A percentile compares a stretch with the other conserved stretches of the same genome.
Conservation (phyloP, 805 yeast species). For the Kazachstania kunashirensis region DNA sequence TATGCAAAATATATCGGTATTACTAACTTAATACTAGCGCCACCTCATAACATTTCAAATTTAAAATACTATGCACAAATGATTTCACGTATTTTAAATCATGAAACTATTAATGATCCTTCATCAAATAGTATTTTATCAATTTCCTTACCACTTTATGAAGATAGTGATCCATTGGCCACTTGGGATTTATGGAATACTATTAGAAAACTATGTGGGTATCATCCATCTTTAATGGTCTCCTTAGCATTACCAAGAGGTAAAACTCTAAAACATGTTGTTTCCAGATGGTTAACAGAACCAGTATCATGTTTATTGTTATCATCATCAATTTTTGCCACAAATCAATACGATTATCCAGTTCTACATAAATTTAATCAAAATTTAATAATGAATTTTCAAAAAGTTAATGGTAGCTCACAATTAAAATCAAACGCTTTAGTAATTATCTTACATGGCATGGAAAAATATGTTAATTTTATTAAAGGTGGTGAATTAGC, state of each 20-base stretch:
- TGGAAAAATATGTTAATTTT: slow-evolving; percentile 33
- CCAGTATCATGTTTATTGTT: slow-evolving; percentile 51
- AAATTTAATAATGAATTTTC: slow-evolving; percentile 34
- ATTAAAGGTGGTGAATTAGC: slow-evolving; percentile 32
- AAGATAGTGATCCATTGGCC: slow-evolving; percentile 43
- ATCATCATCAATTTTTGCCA: slow-evolving; percentile 46
- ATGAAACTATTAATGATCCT: slow-evolving; percentile 12
- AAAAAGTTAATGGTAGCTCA: slow-evolving; percentile 33
- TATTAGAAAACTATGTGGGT: slow-evolving; percentile 45
- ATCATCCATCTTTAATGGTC: slow-evolving; percentile 50
- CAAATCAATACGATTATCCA: slow-evolving; percentile 53
- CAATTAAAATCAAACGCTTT: slow-evolving; percentile 24
- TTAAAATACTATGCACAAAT: slow-evolving; percentile 42
- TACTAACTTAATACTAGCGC: slow-evolving; percentile 46
- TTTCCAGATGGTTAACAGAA: slow-evolving; percentile 59
- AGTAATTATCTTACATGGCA: slow-evolving; percentile 44
- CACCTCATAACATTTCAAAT: slow-evolving; percentile 49
- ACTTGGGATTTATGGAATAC: slow-evolving; percentile 75
- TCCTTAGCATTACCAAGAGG: slow-evolving; percentile 66
- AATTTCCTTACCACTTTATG: slow-evolving; percentile 41
- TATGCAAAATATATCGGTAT: slow-evolving; percentile 54
- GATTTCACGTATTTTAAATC: slow-evolving; percentile 23
- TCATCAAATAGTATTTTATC: slow-evolving; percentile 33
- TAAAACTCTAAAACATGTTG: slow-evolving; percentile 39
- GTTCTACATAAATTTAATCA: slow-evolving; percentile 55